Conservation (phyloP, 352 stramenopile species). For the Thraustochytrium striatum region DNA sequence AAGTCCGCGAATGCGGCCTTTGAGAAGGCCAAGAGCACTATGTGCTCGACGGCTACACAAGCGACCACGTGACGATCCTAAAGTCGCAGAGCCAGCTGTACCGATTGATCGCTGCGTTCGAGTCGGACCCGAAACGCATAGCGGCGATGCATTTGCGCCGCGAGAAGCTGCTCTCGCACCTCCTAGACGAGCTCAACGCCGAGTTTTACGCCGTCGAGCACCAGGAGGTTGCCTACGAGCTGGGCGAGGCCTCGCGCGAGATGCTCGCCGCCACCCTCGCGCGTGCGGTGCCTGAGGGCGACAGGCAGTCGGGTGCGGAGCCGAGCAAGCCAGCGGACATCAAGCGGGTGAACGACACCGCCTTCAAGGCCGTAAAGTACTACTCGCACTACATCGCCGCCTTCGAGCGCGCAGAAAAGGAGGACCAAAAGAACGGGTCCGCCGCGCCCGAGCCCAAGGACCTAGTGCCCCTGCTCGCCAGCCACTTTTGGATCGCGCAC, state of each 20-base stretch:
- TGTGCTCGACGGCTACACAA: slow-evolving; percentile 29
- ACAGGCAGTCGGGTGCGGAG: neutral
- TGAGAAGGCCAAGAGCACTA: slow-evolving; percentile 24
- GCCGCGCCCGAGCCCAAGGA: neutral
- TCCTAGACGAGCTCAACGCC: slow-evolving; percentile 31
- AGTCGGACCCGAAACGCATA: slow-evolving; percentile 9
- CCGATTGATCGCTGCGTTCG: neutral
- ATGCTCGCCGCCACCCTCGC: neutral
- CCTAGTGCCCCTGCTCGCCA: neutral
- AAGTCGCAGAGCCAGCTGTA: slow-evolving; percentile 24
- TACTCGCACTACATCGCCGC: slow-evolving; percentile 7
- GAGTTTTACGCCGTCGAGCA: slow-evolving; percentile 30
- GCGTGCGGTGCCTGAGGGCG: neutral
- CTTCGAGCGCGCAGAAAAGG: slow-evolving; percentile 15
- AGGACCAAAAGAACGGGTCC: neutral
- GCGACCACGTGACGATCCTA: neutral
- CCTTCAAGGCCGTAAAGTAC: slow-evolving; percentile 26
- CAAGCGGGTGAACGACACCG: slow-evolving; percentile 33
- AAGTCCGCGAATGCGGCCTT: slow-evolving; percentile 21
- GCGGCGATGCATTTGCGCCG: slow-evolving; percentile 23
- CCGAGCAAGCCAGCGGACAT: neutral
- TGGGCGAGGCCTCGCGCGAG: neutral
- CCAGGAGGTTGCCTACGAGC: slow-evolving; percentile 39
- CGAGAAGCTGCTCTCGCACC: slow-evolving; percentile 16
- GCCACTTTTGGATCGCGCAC: slow-evolving; percentile 34